Evolutionary conservation across 2,329 filamentous ascomycete genomes (phyloP), one percentile per base, ranked within the genome.

Genomic region (Aphanoascus verrucosus): DNA sequence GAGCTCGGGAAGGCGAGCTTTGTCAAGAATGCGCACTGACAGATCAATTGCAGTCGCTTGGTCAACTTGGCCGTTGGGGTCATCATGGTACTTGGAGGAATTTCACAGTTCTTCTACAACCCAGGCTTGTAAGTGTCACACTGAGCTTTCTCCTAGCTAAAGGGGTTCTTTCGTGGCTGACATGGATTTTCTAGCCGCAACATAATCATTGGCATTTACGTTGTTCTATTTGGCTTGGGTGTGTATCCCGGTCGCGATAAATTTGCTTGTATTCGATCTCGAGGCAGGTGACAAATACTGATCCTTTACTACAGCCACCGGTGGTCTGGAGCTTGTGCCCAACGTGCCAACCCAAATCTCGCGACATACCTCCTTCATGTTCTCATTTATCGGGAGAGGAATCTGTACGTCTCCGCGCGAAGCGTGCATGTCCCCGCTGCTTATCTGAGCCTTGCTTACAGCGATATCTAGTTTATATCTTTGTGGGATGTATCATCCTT

Each of bases 281-380:
- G 35, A 12, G 35, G n/a, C 12, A 44, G 9, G 19, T 17, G 5
- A 23, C 4, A 14, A 54, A 69, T 60, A 31, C 48, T 49, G 38
- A 56, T 53, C 28, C 28, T 47, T 37, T 12, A 48, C 35, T 32
- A 52, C 58, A 85, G 83, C 80, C 60, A 84, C 87, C 59, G 85
- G 77, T 44, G 77, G 85, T 47, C 79, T 89, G 62, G 93, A 98
- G 73, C 94, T 97, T 75, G 86, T 74, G 38, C 72, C 72, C 47
- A 68, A 95, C 72, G 91, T 96, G 63, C 91, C 93, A 49, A 88
- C 90, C 56, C 90, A 95, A 69, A 79, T 95, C 52, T 85, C 89
- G 55, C 85, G 88, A 73, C 95, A 97, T 76, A 91, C 89, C 52
- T 94, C 88, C 9, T 98, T 98, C 77, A 84, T 97, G 72, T 97